Conservation (phyloP, 2,329 filamentous ascomycete genomes). For the Epichloe gansuensis region DNA sequence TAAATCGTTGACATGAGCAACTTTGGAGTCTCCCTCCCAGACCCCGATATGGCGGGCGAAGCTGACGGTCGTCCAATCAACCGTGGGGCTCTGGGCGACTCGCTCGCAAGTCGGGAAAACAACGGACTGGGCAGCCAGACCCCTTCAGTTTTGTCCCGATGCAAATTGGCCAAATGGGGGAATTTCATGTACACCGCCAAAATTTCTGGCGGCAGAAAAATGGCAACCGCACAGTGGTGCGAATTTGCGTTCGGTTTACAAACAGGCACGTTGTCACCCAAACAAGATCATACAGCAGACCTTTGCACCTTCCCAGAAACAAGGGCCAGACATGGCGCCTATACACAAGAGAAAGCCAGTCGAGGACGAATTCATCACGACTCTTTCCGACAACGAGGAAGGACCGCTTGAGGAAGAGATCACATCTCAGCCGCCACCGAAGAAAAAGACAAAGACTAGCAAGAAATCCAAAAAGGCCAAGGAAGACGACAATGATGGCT, state of each 20-base stretch:
- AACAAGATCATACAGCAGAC: background rate
- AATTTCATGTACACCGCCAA: conserved; percentile 13
- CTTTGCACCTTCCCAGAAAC: conserved; percentile 4
- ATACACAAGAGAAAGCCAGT: conserved; percentile 35
- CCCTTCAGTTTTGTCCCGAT: background rate
- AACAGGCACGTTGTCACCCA: background rate
- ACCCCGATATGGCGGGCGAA: conserved; percentile 1
- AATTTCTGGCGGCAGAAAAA: conserved; percentile 15
- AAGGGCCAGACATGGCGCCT: conserved; percentile 27
- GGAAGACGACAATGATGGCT: conserved; percentile 26
- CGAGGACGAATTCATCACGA: conserved; percentile 46
- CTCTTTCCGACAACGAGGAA: conserved; percentile 46
- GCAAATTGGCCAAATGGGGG: background rate
- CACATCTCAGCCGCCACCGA: conserved; percentile 33
- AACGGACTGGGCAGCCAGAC: conserved; percentile 3
- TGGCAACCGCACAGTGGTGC: background rate
- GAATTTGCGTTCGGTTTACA: background rate
- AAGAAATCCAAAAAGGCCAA: conserved; percentile 28
- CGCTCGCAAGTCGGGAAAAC: conserved; percentile 9
- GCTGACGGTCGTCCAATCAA: conserved; percentile 26
- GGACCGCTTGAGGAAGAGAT: conserved; percentile 38
- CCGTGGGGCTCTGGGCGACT: conserved; percentile 13
- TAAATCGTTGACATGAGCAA: conserved; percentile 2
- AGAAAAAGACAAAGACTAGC: conserved; percentile 29
- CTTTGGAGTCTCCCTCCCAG: background rate